Base-by-base conservation (phyloP, 1,284 basidiomycete genomes). In the Fereydounia khargensis region DNA sequence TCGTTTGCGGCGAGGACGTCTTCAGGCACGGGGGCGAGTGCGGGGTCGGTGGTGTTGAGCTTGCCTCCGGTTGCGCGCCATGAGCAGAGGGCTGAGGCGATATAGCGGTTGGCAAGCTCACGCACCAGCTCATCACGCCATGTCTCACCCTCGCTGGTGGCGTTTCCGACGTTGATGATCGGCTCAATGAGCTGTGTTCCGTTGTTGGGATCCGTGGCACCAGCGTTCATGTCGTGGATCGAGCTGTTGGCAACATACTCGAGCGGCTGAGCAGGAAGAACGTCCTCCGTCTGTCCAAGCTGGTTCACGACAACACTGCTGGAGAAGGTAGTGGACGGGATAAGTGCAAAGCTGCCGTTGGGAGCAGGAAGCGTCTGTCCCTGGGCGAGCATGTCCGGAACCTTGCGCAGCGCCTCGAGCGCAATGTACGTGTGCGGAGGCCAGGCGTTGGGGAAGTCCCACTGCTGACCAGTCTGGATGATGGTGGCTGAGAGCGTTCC, bases 21-120 rank as follows among this genome's bases (percentile, higher is more conserved):
- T 21, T 55, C 45, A 10, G 57, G 34, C 22, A 47, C 53, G n/a
- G 56, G 38, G 35, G 34, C 43, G 32, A 79, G 84, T 53, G 64
- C 86, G 84, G 65, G 86, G 79, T 82, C 79, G 0, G 86, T 90
- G 0, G 87, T 80, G 67, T 89, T 88, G 47, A 94, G 80, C 67
- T 88, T 83, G 16, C 79, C 77, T 38, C 85, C 79, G 0, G 89
- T 61, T 6, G 61, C 46, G 16, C 60, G 86, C 91, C 91, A 96
- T 58, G 87, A 89, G 76, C 91, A 94, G 57, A 94, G 82, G 1
- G 84, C 84, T 44, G 88, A 86, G 28, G 85, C 80, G 61, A 89
- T 80, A 76, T 91, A 94, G 21, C 90, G 82, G 68, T 89, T 89
- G 13, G 85, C 86, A 47, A 90, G 76, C 74, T 89, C 84, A 39